Base-by-base conservation (phyloP, 2,329 filamentous ascomycete genomes). In the Alternaria consortialis region DNA sequence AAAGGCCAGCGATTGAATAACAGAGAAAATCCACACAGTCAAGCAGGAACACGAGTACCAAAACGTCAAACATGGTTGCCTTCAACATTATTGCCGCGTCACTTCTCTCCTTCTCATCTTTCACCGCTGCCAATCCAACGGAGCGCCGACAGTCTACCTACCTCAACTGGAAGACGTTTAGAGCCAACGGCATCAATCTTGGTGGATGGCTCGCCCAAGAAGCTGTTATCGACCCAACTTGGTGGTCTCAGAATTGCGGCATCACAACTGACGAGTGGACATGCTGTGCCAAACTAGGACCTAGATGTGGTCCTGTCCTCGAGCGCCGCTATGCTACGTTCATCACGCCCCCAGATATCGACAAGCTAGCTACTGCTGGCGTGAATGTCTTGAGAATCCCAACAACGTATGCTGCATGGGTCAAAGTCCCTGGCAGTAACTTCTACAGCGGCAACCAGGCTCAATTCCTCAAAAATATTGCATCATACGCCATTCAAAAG, bases 401-500 rank as follows among this genome's bases (percentile, higher is more conserved):
- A 1, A 77, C 74, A 2, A 75, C 74, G 7, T 80, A 79, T 46
- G 74, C 77, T 1, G 75, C 76, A 5, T 80, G 77, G 77, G 59
- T 79, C 48, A 68, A 74, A 15, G 69, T 79, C 8, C 76, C 77
- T 7, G 76, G 76, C 3, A 70, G 64, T 6, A 53, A 72, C 29
- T 63, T 79, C 20, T 78, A 80, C 63, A 60, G 55, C 34, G 78
- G 78, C 25, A 73, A 74, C 27, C 78, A 80, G 57, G 47, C 60
- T 7, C 51, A 60, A 15, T 69, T 72, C 59, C 65, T 80, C n/a
- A 65, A 66, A 40, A 66, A 54, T 1, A 75, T 80, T 37, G 66
- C 75, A 8, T 67, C 70, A 8, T 80, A 80, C 53, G 77, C 77
- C 36, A 80, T 79, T 48, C 58, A 65, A 8, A 75, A 69, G 27